Conservation (phyloP, 2,329 filamentous ascomycete genomes). For the Fusarium globosum region DNA sequence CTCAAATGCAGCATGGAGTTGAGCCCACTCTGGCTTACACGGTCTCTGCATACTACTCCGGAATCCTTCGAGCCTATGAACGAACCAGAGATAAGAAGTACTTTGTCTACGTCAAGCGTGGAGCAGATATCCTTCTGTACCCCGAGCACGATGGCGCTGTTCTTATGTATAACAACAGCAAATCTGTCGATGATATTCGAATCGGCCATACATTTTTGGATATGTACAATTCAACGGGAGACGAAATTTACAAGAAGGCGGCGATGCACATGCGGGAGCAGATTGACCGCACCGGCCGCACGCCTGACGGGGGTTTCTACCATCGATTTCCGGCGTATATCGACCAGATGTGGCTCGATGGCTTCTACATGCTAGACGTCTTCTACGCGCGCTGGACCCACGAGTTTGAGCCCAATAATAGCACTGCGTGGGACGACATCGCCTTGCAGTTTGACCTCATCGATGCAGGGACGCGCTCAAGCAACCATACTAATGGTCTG, state of each 20-base stretch:
- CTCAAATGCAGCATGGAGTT: constrained; percentile 43
- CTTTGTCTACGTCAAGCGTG: constrained; percentile 41
- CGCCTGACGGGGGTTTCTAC: constrained; percentile 63
- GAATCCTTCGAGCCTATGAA: constrained; percentile 31
- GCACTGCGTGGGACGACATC: constrained; percentile 57
- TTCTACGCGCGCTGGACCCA: constrained; percentile 56
- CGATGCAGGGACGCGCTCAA: constrained; percentile 54
- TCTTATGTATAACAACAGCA: constrained; percentile 31
- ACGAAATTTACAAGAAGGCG: constrained; percentile 31
- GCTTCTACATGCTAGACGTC: constrained; percentile 61
- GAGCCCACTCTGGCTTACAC: constrained; percentile 44
- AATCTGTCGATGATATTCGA: constrained; percentile 34
- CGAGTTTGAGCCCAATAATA: constrained; percentile 50
- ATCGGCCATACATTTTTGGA: constrained; percentile 33
- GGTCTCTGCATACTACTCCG: constrained; percentile 32
- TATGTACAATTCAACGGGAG: constrained; percentile 26
- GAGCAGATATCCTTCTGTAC: constrained; percentile 38
- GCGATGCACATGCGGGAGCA: constrained; percentile 22
- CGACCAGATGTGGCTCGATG: constrained; percentile 69
- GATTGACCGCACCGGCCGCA: constrained; percentile 49
- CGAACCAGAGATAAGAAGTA: constrained; percentile 39
- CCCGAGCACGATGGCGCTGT: constrained; percentile 38
- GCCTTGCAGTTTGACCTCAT: constrained; percentile 58
- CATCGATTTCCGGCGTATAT: constrained; percentile 57
- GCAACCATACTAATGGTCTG: constrained; percentile 48